These are phyloP conservation scores for Penicillium canariense DNA, from an alignment of 495 filamentous ascomycete genomes.

Conservation along the genomic window DNA sequence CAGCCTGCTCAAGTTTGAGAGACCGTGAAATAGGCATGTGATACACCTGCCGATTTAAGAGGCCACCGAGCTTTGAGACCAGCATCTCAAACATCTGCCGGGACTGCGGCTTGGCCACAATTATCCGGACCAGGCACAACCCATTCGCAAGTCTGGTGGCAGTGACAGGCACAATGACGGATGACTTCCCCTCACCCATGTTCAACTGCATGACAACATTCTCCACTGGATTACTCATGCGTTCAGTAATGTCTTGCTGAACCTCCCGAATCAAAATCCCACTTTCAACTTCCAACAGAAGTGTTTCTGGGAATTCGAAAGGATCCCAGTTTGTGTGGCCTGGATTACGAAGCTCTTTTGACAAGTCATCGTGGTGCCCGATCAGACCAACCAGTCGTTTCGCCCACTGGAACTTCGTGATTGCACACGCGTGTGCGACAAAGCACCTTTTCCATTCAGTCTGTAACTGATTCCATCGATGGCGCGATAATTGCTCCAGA, in stretches of 20 bases:
- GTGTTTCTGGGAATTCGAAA: conserved; percentile 50
- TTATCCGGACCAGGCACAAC: conserved; percentile 50
- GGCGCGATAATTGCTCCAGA: conserved; percentile 17
- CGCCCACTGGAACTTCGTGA: conserved; percentile 42
- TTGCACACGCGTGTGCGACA: conserved; percentile 34
- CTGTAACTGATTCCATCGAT: conserved; percentile 16
- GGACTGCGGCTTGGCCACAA: conserved; percentile 52
- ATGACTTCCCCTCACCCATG: conserved; percentile 76
- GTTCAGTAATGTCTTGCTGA: conserved; percentile 55
- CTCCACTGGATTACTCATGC: conserved; percentile 46
- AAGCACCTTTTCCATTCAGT: conserved; percentile 21
- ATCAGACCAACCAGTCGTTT: conserved; percentile 25
- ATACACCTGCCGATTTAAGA: conserved; percentile 57
- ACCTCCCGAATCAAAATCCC: conserved; percentile 58
- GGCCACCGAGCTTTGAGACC: conserved; percentile 54
- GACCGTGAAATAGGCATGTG: conserved; percentile 62
- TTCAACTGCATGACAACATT: conserved; percentile 69
- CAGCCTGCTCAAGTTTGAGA: conserved; percentile 33
- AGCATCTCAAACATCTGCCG: conserved; percentile 65
- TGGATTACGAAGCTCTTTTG: conserved; percentile 50
- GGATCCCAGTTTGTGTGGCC: conserved; percentile 58
- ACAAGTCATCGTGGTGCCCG: conserved; percentile 34
- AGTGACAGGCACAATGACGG: conserved; percentile 66
- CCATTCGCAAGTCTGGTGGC: conserved; percentile 54
- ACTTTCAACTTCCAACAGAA: conserved; percentile 66